Base-by-base conservation (phyloP, 108 stramenopile species). In the Discostella pseudostelligera region DNA sequence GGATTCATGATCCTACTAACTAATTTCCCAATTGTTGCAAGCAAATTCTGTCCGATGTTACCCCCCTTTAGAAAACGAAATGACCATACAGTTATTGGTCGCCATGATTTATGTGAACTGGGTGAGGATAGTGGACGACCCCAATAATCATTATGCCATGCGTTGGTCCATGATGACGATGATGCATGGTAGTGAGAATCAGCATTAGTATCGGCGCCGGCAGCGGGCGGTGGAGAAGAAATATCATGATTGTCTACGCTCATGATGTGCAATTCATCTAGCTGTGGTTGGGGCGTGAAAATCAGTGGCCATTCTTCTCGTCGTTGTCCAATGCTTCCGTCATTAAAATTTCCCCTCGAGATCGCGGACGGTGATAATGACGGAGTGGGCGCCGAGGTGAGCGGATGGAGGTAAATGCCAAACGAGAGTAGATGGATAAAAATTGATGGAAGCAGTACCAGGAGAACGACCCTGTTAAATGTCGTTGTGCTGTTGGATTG, bases 251-350 rank as follows among this genome's bases (percentile, higher is more conserved):
- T 80, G 16, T 84, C 79, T 0, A 55, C 10, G 16, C 68, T 45
- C 68, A 79, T 70, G 14, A 92, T 84, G 65, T 92, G 90, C 6
- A 80, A 6, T 76, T 92, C 90, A 57, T 92, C 90, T 21, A 89
- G 57, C 60, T 77, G 76, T 1, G 76, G 76, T 55, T 32, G 44
- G 32, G 76, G 76, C 29, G 54, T 37, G 43, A 21, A 49, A 28
- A 77, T 65, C 22, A 77, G 44, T 20, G 17, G 45, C 65, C 65
- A 67, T 64, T 11, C 44, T 47, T 45, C 16, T 56, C 53, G 50
- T 40, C 55, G 25, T 69, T 24, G 47, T 47, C 24, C 56, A 6
- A 16, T 40, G 2, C 16, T 26, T 6, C 28, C n/a, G 5, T 5
- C 32, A 4, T 32, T 32, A 32, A 3, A 4, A 32, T 32, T 32